phyloP scores from a whole-genome alignment of 768 basidiomycete species.

The Filobasidium floriforme region DNA sequence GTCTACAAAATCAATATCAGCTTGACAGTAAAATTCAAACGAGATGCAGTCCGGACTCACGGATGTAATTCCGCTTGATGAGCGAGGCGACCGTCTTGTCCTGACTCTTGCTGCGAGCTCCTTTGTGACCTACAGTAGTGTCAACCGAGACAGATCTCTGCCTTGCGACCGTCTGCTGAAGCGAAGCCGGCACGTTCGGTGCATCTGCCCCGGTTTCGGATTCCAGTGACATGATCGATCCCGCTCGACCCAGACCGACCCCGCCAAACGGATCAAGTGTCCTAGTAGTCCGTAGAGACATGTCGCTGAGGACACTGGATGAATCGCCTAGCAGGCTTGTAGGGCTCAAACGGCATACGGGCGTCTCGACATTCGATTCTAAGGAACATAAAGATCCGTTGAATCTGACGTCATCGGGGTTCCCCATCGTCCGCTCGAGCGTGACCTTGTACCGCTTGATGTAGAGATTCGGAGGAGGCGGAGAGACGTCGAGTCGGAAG shows the following conservation, averaged over 20 bases:
- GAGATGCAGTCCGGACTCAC: conserved; percentile 26
- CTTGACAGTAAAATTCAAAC: not conserved
- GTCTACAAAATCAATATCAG: conserved; percentile 43
- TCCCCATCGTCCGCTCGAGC: conserved; percentile 66
- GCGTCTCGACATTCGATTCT: not conserved
- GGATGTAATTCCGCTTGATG: conserved; percentile 89
- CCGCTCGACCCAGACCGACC: not conserved
- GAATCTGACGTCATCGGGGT: conserved; percentile 63
- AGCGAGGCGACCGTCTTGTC: conserved; percentile 78
- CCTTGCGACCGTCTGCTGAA: not conserved
- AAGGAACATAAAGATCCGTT: conserved; percentile 54
- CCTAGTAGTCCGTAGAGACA: conserved; percentile 39
- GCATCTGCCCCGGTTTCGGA: not conserved
- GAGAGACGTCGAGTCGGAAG: conserved; percentile 66
- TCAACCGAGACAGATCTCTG: not conserved
- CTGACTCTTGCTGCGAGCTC: conserved; percentile 54
- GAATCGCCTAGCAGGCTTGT: conserved; percentile 29
- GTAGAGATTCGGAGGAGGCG: conserved; percentile 59
- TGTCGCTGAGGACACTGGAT: conserved; percentile 34
- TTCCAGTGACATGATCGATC: not conserved
- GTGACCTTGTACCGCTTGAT: conserved; percentile 52
- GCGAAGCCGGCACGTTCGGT: too few species aligned
- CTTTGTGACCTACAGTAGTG: not conserved
- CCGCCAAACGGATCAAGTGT: conserved; percentile 17
- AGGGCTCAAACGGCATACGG: conserved; percentile 21